Evolutionary conservation across 2,329 filamentous ascomycete species (phyloP), one percentile per base, ranked within the genome.

Genomic region (Ascochyta fabae): DNA sequence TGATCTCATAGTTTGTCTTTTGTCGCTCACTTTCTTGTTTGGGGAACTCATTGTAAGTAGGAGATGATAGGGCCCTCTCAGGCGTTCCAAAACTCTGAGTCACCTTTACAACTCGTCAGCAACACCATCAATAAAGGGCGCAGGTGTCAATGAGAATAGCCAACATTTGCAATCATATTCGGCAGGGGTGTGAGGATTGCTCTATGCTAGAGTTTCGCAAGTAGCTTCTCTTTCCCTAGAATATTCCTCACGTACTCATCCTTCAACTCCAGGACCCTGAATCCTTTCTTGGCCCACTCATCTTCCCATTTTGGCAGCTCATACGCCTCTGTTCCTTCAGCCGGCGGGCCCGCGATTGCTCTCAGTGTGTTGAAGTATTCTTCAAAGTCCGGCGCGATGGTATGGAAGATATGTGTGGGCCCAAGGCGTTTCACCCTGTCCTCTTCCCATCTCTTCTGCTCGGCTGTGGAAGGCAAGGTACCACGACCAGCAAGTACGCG

Each of bases 281-380:
- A 52, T 4, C 53, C 53, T 9, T 53, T 52, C 43, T 47, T 47
- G 0, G 34, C 48, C 34, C 39, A 52, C 13, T 48, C 48, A 19
- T 50, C 38, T 29, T 39, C 31, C 42, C 48, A 47, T 10, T n/a
- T 31, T 6, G 48, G 43, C 23, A 56, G 38, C 29, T 57, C 54
- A 27, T 53, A 57, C 2, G 48, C 48, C 6, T 57, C 44, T 13
- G 48, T 35, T 6, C 39, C 48, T 16, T 57, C 44, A 8, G 39
- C 39, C 5, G 54, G 48, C 9, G 44, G 45, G 13, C 48, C 38
- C 8, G 48, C 45, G 19, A 48, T 43, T 4, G 26, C 59, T 27
- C 84, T 77, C 24, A 87, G 53, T 0, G 75, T 75, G 66, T 89
- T 84, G 62, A 89, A 89, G 64, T 89, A 89, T 13, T 84, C 80